Evolutionary conservation across 805 yeast species (phyloP).

Genomic region (Candida tammaniensis): DNA sequence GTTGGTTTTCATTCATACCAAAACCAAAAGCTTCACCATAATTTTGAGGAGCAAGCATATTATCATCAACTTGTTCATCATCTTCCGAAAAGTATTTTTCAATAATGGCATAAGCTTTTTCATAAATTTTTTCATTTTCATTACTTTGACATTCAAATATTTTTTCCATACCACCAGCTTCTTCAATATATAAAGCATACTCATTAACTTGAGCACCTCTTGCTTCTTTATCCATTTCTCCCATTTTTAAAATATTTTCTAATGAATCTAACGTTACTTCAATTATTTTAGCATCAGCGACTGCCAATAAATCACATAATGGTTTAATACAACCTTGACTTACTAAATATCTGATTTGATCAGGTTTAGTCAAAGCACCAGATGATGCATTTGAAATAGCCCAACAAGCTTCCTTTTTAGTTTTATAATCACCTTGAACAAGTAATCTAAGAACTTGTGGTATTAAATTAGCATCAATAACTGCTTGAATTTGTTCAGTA

Average conservation of each 20-base stretch:
- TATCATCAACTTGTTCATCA: slow-evolving; percentile 62
- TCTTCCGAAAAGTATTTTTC: slow-evolving; percentile 89
- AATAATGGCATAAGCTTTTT: slow-evolving; percentile 85
- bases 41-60: slow-evolving; percentile 69
- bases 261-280: slow-evolving; percentile 95
- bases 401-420: slow-evolving; percentile 99
- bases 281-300: slow-evolving; percentile 87
- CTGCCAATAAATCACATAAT: slow-evolving; percentile 82
- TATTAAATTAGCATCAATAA: slow-evolving; percentile 88
- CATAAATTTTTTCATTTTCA: slow-evolving; percentile 87
- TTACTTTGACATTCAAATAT: slow-evolving; percentile 90
- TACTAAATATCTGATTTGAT: slow-evolving; percentile 89
- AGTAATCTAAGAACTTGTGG: slow-evolving; percentile 86
- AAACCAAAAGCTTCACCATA: slow-evolving; percentile 86
- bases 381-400: slow-evolving; percentile 97
- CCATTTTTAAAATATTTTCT: slow-evolving; percentile 90
- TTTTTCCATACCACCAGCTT: slow-evolving; percentile 98
- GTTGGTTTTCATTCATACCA: slow-evolving; percentile 66
- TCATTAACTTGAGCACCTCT: slow-evolving; percentile 69
- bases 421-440: slow-evolving; percentile 84
- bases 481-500: slow-evolving; percentile 93
- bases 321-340: slow-evolving; percentile 97
- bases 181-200: slow-evolving; percentile 90
- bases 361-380: slow-evolving; percentile 90
- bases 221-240: slow-evolving; percentile 86